These are phyloP conservation scores for Aspergillus proliferans DNA, from an alignment of 2,329 filamentous ascomycete species.

Conservation along the genomic window DNA sequence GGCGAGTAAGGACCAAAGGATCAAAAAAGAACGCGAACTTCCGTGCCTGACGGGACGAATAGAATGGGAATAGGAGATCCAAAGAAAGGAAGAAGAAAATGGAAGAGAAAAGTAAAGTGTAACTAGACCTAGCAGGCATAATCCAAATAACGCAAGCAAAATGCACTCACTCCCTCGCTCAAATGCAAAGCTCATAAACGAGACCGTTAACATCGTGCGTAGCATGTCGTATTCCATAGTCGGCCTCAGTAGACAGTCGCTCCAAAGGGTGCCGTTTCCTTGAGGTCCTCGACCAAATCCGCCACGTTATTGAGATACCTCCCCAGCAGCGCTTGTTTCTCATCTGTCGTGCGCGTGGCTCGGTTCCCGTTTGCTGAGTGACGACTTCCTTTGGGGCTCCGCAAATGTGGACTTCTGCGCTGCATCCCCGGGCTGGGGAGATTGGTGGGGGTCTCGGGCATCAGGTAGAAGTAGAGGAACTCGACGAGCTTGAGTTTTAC, in stretches of 20 bases:
- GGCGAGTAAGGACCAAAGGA: background rate
- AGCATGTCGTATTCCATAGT: background rate
- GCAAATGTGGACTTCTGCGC: slow-evolving; percentile 41
- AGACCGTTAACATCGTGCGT: background rate
- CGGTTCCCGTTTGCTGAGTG: slow-evolving; percentile 29
- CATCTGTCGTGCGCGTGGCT: slow-evolving; percentile 62
- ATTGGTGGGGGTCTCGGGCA: slow-evolving; percentile 67
- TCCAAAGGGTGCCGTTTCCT: slow-evolving; percentile 70
- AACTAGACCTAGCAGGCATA: slow-evolving; percentile 11
- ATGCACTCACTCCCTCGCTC: slow-evolving; percentile 15
- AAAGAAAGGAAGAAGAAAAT: slow-evolving; percentile 5
- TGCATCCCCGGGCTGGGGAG: slow-evolving; percentile 49
- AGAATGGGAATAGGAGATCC: slow-evolving; percentile 6
- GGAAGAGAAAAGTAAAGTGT: slow-evolving; percentile 8
- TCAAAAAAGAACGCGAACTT: slow-evolving; percentile 8
- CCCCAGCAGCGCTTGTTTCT: slow-evolving; percentile 75
- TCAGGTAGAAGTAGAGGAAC: slow-evolving; percentile 97
- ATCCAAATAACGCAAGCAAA: slow-evolving; percentile 12
- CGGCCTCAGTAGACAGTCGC: slow-evolving; percentile 35
- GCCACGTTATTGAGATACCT: slow-evolving; percentile 76
- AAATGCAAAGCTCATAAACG: slow-evolving; percentile 4
- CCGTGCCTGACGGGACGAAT: slow-evolving; percentile 4
- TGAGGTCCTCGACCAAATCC: slow-evolving; percentile 76
- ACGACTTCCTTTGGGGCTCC: slow-evolving; percentile 50
- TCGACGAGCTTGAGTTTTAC: slow-evolving; percentile 96